Base-by-base conservation (phyloP, 2,329 filamentous ascomycete species). In the Ceratocystis lukuohia region DNA sequence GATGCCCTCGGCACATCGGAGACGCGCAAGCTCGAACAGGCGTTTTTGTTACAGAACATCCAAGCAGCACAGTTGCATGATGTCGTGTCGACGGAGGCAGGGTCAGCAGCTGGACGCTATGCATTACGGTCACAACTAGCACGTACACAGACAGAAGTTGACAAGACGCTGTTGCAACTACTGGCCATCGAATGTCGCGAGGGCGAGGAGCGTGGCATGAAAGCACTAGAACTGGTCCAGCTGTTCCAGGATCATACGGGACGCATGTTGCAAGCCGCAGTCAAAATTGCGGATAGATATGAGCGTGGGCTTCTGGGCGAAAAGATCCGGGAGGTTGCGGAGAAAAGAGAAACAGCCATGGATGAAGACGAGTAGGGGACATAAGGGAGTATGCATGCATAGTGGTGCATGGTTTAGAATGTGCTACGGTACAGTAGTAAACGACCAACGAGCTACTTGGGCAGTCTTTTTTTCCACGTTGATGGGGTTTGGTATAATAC, bases 181-280 rank as follows among this genome's bases (percentile, higher is more conserved):
- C 80, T 99, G 72, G 92, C 90, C 1, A 79, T 88, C 5, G 94
- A 97, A 78, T 99, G 94, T 74, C 85, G 91, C 68, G 90, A 94
- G 70, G 91, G 91, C 57, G 94, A 99, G 75, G 92, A 97, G 69
- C 82, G 88, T 37, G 93, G 92, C 5, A 96, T 96, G 91, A 91
- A 93, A 70, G 93, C 93, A 0, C 79, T 99, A 45, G 95, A 99
- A 77, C 83, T 97, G 72, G 94, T 96, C 37, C 81, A 83, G 69
- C 79, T 99, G 72, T 89, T 99, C 86, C 83, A 83, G 57, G 92
- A 97, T 77, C 81, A 85, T 59, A 88, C 84, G 68, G 93, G 93
- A 20, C 87, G 88, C 74, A 96, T 96, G 89, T 76, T 96, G 67
- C 91, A 96, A 74, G 89, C 93, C 3, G 94, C 94, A 1, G 84